Percentiles rank a stretch among this genome's conserved stretches.
Conservation (phyloP, 192 early-diverging fungal genomes). For the Rhizophagus clarus region DNA sequence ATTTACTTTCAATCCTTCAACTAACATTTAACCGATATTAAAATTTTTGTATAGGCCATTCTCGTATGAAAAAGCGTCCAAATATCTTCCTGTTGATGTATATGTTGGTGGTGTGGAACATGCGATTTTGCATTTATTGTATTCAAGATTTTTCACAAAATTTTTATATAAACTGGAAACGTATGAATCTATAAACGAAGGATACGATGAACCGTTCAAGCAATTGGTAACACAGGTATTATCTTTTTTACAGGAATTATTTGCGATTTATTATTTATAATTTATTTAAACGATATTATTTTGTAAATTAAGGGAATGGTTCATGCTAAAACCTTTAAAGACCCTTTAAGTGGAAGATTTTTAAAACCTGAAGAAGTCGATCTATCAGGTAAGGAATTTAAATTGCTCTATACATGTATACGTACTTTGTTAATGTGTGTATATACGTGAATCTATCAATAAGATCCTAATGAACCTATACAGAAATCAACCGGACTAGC, state of each 20-base stretch:
- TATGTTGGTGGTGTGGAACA: slow-evolving; percentile 97
- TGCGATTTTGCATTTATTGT: slow-evolving; percentile 91
- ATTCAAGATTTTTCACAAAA: slow-evolving; percentile 89
- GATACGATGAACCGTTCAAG: slow-evolving; percentile 84
- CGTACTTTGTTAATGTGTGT: too few species aligned
- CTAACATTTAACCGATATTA: background rate
- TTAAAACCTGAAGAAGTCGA: slow-evolving; percentile 77
- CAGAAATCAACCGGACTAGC: slow-evolving; percentile 62
- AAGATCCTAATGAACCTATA: slow-evolving; percentile 49
- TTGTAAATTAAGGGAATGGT: slow-evolving; percentile 82
- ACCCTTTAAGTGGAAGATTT: slow-evolving; percentile 72
- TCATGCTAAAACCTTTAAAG: slow-evolving; percentile 81
- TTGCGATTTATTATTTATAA: background rate
- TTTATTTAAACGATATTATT: slow-evolving; percentile 17
- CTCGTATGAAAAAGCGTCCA: slow-evolving; percentile 49
- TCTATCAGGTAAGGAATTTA: slow-evolving; percentile 43
- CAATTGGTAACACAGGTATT: slow-evolving; percentile 75
- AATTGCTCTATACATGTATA: background rate
- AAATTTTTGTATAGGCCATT: slow-evolving; percentile 49
- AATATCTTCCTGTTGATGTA: slow-evolving; percentile 80
- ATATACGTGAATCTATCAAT: background rate
- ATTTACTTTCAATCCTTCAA: too few species aligned
- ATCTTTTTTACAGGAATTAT: background rate
- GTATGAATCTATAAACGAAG: slow-evolving; percentile 38
- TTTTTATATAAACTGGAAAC: slow-evolving; percentile 69